Conservation (phyloP, 2,329 filamentous ascomycete species). For the Exophiala sideris region DNA sequence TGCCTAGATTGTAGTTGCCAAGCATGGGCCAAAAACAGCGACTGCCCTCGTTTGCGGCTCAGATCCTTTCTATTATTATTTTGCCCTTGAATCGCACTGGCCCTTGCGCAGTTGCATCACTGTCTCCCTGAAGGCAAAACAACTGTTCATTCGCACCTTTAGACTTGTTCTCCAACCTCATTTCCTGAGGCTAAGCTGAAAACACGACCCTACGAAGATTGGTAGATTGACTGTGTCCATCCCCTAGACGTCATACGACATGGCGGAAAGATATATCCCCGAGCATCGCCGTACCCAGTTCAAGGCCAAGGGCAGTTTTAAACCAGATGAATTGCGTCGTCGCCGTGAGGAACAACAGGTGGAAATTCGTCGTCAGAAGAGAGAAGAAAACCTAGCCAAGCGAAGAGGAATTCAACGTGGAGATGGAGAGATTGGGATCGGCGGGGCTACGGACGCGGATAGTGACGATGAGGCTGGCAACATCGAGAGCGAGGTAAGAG, state of each 20-base stretch:
- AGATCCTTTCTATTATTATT: conserved; percentile 4
- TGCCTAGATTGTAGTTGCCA: background rate
- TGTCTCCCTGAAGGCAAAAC: conserved; percentile 6
- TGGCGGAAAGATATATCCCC: conserved; percentile 99
- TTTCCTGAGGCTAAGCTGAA: background rate
- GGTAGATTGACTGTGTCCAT: conserved; percentile 1
- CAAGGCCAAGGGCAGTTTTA: conserved; percentile 99
- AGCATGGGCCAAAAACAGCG: background rate
- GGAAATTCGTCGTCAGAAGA: conserved; percentile 97
- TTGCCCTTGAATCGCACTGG: conserved; percentile 13
- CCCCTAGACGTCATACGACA: conserved; percentile 49
- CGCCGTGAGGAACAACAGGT: conserved; percentile 99
- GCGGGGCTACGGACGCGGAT: conserved; percentile 78
- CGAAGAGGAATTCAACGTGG: conserved; percentile 86
- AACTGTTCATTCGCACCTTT: background rate
- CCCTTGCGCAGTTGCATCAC: conserved; percentile 14
- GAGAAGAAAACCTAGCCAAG: conserved; percentile 98
- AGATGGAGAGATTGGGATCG: conserved; percentile 58
- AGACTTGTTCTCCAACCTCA: background rate
- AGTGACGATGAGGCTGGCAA: conserved; percentile 92
- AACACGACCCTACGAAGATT: background rate
- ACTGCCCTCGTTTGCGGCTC: conserved; percentile 1
- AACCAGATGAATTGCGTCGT: conserved; percentile 96
- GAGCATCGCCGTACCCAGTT: conserved; percentile 99
- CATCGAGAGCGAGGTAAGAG: conserved; percentile 94